phyloP scores from a whole-genome alignment of 345 rosid species.

The Balakata baccata region DNA sequence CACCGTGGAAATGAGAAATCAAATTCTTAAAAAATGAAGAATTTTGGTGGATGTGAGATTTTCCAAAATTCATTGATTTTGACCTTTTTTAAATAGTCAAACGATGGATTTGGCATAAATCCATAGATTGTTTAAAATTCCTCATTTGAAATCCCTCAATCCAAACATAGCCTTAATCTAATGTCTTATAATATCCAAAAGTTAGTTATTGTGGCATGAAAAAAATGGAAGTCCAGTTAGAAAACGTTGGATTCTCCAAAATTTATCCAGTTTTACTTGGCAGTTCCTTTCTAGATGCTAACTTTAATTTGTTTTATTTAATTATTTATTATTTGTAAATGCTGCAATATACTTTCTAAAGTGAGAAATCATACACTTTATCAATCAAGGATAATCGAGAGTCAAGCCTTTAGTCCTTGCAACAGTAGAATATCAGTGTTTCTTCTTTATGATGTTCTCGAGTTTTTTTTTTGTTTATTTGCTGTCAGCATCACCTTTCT shows the following conservation, averaged over 20 bases:
- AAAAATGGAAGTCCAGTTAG: background rate
- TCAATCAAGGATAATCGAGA: background rate
- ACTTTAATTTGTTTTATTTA: background rate
- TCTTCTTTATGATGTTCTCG: background rate
- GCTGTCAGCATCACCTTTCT: background rate
- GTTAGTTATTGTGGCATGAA: background rate
- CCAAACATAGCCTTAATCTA: too few relatives aligned
- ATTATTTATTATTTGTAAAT: background rate
- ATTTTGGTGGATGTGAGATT: too few relatives aligned
- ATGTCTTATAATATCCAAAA: background rate
- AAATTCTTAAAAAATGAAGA: too few relatives aligned
- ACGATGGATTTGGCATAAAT: too few relatives aligned
- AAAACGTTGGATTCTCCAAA: background rate
- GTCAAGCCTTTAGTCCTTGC: background rate
- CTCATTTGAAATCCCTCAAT: too few relatives aligned
- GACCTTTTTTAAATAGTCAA: too few relatives aligned
- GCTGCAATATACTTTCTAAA: background rate
- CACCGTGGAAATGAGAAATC: too few relatives aligned
- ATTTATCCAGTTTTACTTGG: background rate
- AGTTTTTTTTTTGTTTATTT: background rate
- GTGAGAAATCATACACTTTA: background rate
- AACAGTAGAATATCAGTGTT: background rate
- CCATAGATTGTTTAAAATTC: too few relatives aligned
- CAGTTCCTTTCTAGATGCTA: background rate
- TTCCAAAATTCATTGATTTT: too few relatives aligned